Percentiles rank a stretch among this genome's conserved stretches.
These are phyloP conservation scores for Colletotrichum navitas DNA, from an alignment of 2,329 filamentous ascomycete genomes.

Conservation along the genomic window DNA sequence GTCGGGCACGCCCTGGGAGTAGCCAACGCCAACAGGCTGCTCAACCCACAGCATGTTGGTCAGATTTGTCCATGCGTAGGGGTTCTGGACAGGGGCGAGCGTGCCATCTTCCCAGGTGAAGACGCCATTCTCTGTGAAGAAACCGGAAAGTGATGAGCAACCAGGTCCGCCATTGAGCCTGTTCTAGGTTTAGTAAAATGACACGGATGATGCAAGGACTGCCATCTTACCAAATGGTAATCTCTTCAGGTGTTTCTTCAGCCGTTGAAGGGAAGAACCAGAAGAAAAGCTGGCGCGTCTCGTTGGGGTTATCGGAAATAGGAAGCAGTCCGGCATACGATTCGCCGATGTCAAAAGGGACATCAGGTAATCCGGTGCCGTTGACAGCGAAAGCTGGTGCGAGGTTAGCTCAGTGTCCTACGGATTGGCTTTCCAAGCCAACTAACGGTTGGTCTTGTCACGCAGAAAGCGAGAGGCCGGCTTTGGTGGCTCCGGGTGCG, in stretches of 20 bases:
- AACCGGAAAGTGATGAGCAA: slow-evolving; percentile 73
- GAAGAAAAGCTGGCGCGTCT: slow-evolving; percentile 68
- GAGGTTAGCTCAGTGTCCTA: background rate
- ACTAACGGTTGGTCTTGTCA: slow-evolving; percentile 44
- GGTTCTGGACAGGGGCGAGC: slow-evolving; percentile 72
- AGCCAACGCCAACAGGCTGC: slow-evolving; percentile 77
- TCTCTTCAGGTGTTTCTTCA: slow-evolving; percentile 64
- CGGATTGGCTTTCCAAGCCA: background rate
- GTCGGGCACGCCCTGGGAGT: slow-evolving; percentile 73
- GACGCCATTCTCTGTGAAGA: slow-evolving; percentile 83
- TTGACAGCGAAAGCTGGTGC: slow-evolving; percentile 67
- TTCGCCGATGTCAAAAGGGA: slow-evolving; percentile 76
- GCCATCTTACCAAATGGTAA: slow-evolving; percentile 66
- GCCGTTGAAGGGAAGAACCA: slow-evolving; percentile 75
- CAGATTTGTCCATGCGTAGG: slow-evolving; percentile 79
- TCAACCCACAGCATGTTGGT: slow-evolving; percentile 85
- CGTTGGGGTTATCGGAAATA: slow-evolving; percentile 63
- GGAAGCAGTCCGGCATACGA: slow-evolving; percentile 74
- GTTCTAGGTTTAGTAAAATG: background rate
- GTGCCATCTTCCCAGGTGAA: slow-evolving; percentile 80
- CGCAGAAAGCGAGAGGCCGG: slow-evolving; percentile 38
- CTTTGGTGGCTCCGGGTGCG: slow-evolving; percentile 26
- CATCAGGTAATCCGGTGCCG: slow-evolving; percentile 74
- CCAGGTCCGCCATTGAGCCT: slow-evolving; percentile 54
- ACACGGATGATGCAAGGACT: rapidly evolving